Percentiles rank a stretch among this genome's conserved stretches.
Evolutionary conservation across 192 early-diverging fungal genomes (phyloP).

Genomic region (Allomyces macrogynus): DNA sequence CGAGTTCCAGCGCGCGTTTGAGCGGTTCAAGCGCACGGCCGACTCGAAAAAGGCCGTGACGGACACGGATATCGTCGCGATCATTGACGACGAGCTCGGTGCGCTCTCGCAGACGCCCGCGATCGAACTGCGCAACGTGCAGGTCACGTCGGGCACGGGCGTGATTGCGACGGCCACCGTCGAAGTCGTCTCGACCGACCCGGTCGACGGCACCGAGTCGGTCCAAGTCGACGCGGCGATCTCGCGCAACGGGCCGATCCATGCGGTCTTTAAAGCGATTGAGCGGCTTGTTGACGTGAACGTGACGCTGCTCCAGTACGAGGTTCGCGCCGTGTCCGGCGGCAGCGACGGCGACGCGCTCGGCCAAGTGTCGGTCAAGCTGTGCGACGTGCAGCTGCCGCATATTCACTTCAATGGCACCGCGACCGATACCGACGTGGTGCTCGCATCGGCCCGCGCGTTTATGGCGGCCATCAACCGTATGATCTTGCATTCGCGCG

Average conservation of each 20-base stretch:
- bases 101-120: constrained; percentile 19
- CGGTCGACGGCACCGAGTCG: constrained; percentile 12
- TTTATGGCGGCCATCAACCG: constrained; percentile 75
- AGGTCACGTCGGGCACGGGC: constrained; percentile 56
- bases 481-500: too few relatives aligned
- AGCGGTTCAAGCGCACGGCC: constrained; percentile 75
- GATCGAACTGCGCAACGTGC: constrained; percentile 23
- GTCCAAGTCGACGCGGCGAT: constrained; percentile 46
- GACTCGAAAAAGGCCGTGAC: constrained; percentile 69
- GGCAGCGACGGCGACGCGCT: constrained; percentile 53
- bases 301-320: constrained; percentile 63
- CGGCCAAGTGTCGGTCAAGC: constrained; percentile 63
- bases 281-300: constrained; percentile 57
- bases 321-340: constrained; percentile 65
- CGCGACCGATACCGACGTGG: constrained; percentile 65
- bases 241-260: constrained; percentile 62
- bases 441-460: constrained; percentile 69
- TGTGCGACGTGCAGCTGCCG: constrained; percentile 14
- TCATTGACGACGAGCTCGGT: constrained; percentile 61
- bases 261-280: constrained; percentile 73
- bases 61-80: constrained; percentile 72
- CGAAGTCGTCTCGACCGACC: constrained; percentile 37
- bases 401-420: constrained; percentile 48
- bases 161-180: constrained; percentile 65
- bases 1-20: constrained; percentile 62